Percentiles rank a stretch among this genome's conserved stretches.
Conservation (phyloP, 768 basidiomycete species). For the Amanita pallidorosea region DNA sequence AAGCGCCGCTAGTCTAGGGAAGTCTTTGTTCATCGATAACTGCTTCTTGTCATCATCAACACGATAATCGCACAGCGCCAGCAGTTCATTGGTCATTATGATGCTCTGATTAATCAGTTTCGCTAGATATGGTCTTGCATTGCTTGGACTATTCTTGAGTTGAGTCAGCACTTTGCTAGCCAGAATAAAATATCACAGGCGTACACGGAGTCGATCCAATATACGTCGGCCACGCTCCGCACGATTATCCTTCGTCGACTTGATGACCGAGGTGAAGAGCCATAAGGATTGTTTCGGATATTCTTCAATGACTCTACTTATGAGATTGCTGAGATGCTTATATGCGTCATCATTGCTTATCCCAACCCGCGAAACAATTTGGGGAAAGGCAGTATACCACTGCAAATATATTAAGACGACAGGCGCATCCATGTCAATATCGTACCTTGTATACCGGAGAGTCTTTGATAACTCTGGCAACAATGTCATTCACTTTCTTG, state of each 20-base stretch:
- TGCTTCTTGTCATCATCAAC: constrained; percentile 29
- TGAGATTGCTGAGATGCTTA: constrained; percentile 49
- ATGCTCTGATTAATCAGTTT: constrained; percentile 42
- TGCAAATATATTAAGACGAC: constrained; percentile 19
- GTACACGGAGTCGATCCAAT: constrained; percentile 47
- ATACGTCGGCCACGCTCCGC: constrained; percentile 48
- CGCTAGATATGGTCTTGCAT: constrained; percentile 29
- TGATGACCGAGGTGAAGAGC: constrained; percentile 82
- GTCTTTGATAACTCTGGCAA: constrained; percentile 43
- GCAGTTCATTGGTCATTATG: constrained; percentile 58
- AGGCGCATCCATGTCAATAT: constrained; percentile 6
- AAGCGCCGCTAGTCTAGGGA: constrained; percentile 44
- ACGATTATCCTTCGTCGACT: constrained; percentile 64
- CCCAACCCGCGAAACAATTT: constrained; percentile 90
- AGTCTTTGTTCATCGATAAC: constrained; percentile 40
- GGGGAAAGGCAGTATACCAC: constrained; percentile 96
- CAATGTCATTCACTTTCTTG: constrained; percentile 43
- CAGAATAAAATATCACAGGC: constrained; percentile 5
- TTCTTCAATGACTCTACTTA: constrained; percentile 59
- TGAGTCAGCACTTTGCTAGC: neutral
- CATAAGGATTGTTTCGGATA: constrained; percentile 91
- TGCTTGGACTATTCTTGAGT: constrained; percentile 34
- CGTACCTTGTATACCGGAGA: constrained; percentile 74
- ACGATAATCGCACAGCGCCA: constrained; percentile 51
- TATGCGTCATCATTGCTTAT: constrained; percentile 58